Percentiles rank a stretch among this genome's conserved stretches.
Conservation (phyloP, 2,329 filamentous ascomycete species). For the Aspergillus sp. region DNA sequence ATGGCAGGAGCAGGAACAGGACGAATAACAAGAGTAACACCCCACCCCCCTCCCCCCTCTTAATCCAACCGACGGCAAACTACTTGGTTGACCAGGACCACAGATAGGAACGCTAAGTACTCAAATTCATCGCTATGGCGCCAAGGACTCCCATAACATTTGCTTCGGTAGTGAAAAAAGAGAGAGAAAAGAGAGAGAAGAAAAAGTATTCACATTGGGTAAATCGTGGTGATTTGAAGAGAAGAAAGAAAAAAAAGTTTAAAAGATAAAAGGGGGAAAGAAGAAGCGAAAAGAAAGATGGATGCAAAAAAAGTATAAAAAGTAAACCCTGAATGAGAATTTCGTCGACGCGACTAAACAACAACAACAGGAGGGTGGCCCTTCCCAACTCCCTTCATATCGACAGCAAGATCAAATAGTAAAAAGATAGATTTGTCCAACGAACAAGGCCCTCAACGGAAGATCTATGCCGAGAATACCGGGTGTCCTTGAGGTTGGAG, state of each 20-base stretch:
- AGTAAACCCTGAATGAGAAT: too few relatives aligned
- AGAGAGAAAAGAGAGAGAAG: neutral
- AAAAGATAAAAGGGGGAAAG: neutral
- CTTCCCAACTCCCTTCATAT: neutral
- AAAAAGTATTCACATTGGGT: neutral
- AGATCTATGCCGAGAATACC: conserved; percentile 25
- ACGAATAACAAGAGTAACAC: too few relatives aligned
- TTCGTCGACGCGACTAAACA: neutral
- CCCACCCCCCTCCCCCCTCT: too few relatives aligned
- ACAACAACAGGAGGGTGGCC: neutral
- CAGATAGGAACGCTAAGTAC: neutral
- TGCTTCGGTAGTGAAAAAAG: neutral
- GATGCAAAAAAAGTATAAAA: neutral
- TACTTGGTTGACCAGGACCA: too few relatives aligned
- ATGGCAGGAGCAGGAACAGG: too few relatives aligned
- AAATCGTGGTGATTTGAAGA: neutral
- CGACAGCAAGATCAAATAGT: neutral
- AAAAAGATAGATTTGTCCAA: neutral
- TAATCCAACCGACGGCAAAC: too few relatives aligned
- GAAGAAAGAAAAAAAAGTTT: neutral
- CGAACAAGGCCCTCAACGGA: neutral
- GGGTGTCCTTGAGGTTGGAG: conserved; percentile 32
- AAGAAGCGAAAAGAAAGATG: neutral
- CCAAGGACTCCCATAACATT: neutral
- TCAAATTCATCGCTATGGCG: neutral